Conservation (phyloP, 2,329 filamentous ascomycete genomes). For the Phyllosticta paracitricarpa region DNA sequence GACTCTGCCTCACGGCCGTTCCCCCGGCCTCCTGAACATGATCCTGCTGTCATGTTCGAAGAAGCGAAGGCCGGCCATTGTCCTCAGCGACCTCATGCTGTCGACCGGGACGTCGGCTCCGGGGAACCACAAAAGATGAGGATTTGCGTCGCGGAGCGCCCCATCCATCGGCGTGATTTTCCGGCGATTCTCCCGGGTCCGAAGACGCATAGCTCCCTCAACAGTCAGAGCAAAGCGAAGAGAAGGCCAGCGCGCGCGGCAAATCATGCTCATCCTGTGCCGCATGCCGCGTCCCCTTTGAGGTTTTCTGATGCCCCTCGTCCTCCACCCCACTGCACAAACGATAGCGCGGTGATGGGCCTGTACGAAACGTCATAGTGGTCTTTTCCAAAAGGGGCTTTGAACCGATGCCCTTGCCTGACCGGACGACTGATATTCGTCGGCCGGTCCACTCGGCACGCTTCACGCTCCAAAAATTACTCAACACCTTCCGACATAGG, state of each 20-base stretch:
- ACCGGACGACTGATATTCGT: background rate
- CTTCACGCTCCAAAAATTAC: background rate
- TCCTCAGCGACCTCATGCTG: background rate
- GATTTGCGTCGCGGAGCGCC: constrained; percentile 7
- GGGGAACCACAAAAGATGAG: constrained; percentile 2
- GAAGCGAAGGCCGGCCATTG: background rate
- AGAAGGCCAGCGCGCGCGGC: background rate
- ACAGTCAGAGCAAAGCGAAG: constrained; percentile 4
- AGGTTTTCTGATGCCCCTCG: background rate
- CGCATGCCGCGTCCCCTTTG: background rate
- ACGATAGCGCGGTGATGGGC: background rate
- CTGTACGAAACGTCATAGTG: background rate
- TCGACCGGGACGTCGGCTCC: background rate
- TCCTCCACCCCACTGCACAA: background rate
- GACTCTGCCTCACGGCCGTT: background rate
- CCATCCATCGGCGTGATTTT: constrained; percentile 11
- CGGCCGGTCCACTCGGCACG: background rate
- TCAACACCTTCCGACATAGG: background rate
- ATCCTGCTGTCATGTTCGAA: background rate
- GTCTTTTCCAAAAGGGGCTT: background rate
- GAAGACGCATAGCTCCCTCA: constrained; percentile 1
- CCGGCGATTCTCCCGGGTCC: constrained; percentile 11
- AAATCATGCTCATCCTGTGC: background rate
- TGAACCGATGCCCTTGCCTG: background rate
- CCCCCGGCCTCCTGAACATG: background rate